Evolutionary conservation across 1,139 yeast species (phyloP), one percentile per base, ranked within the genome.

Genomic region (Debaryomyces coudertii): DNA sequence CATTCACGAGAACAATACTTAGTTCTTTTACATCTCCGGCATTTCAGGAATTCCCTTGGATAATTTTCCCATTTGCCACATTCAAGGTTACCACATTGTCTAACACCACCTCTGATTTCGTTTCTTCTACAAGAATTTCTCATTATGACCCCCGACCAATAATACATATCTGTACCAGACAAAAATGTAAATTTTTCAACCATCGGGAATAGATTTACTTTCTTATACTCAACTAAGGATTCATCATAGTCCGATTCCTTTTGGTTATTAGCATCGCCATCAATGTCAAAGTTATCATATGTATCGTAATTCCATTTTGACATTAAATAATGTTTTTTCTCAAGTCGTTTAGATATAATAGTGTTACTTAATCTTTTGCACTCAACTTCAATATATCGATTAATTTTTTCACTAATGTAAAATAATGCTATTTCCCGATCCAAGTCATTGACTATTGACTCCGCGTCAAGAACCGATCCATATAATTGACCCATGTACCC

Each of bases 61-160:
- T 71, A 83, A 36, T 79, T 80, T 65, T 93, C 99, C 99, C 99
- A 93, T 61, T 79, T 85, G n/a, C 97, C 97, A 68, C 99, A 93
- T 34, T 82, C 87, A 57, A 90, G 85, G 64, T 85, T 86, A 1
- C 98, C 97, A 67, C 99, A 93, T 68, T 93, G 99, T 43, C 98
- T 79, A 29, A 93, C 87, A 2, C 98, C 97, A 23, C 96, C 95
- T 47, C 84, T 76, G 37, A 76, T 66, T 61, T 92, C 98, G 63
- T 92, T 95, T 60, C 93, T 83, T 48, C 97, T 79, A 63, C 97
- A 92, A 1, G 97, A 89, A 64, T 93, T 93, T 50, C 98, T 78
- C 93, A 93, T 93, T 40, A 92, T 90, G 12, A 92, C 96, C 3
- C 97, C 96, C 3, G 97, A 90, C 99, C 99, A 93, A 67, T 92